Percentiles rank a stretch among this genome's conserved stretches.
Evolutionary conservation across 495 filamentous ascomycete genomes (phyloP).

Genomic region (Penicillium ucsense): DNA sequence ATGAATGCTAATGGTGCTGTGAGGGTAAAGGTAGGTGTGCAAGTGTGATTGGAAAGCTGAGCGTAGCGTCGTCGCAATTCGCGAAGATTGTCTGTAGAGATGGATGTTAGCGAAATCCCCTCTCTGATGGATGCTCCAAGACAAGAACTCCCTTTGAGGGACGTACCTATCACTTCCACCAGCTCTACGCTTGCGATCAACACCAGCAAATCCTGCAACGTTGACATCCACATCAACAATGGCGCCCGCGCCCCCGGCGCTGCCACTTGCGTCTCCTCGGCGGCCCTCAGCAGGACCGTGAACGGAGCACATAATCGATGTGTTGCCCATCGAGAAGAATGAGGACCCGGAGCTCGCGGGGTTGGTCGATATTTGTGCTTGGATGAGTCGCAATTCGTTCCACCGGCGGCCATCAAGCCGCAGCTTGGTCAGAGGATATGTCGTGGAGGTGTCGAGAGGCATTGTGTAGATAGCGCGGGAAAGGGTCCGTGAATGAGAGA

Average conservation of each 20-base stretch:
- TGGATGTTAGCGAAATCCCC: slow-evolving; percentile 8
- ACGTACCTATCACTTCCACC: slow-evolving; percentile 65
- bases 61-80: slow-evolving; percentile 68
- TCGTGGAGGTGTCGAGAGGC: slow-evolving; percentile 82
- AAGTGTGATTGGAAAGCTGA: slow-evolving; percentile 63
- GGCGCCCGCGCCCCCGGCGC: slow-evolving; percentile 42
- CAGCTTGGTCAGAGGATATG: slow-evolving; percentile 73
- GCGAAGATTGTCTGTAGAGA: slow-evolving; percentile 57
- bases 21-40: slow-evolving; percentile 81
- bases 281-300: slow-evolving; percentile 67
- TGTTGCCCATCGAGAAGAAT: slow-evolving; percentile 93
- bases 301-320: slow-evolving; percentile 88
- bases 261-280: slow-evolving; percentile 35
- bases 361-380: slow-evolving; percentile 85
- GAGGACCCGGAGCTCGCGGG: slow-evolving; percentile 80
- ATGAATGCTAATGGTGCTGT: slow-evolving; percentile 71
- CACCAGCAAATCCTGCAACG: slow-evolving; percentile 77
- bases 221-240: slow-evolving; percentile 74
- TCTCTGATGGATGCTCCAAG: background rate
- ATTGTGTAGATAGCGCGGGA: slow-evolving; percentile 34
- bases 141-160: background rate
- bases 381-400: slow-evolving; percentile 91
- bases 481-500: background rate
- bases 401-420: slow-evolving; percentile 91
- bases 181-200: slow-evolving; percentile 68